Base-by-base conservation (phyloP, 371 early-diverging fungal genomes). In the Rhizopus arrhizus region DNA sequence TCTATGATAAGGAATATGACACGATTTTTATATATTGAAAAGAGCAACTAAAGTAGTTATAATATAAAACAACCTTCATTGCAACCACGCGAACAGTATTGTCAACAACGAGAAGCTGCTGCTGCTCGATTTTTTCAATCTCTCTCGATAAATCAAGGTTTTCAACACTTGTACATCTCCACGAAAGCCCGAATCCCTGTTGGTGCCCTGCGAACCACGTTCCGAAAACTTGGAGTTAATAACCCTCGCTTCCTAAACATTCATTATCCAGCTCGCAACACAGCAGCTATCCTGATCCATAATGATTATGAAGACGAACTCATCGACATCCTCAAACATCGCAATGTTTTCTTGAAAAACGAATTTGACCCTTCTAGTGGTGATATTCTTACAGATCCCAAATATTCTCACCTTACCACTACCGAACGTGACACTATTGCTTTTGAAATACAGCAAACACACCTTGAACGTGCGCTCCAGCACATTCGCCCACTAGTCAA, bases 361-460 rank as follows among this genome's bases (percentile, higher is more conserved):
- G 29, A 43, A 12, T 60, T 60, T 38, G 54, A 60, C 32, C 60
- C 60, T 42, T 9, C 43, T 1, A 16, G 35, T 45, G 42, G 52
- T 13, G 15, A 28, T n/a, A 3, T 49, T 16, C 13, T 58, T 2
- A 49, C 48, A 5, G 50, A 58, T 32, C 58, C 58, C 13, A 31
- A 38, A 13, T 58, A 58, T 15, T 28, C 28, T 16, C 3, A 3
- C 13, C 13, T 49, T n/a, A 13, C 50, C 1, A 0, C 3, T 3
- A n/a, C 4, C 4, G 13, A 28, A 0, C 58, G 58, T 40, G 12
- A 51, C 11, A 11, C 5, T 6, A 31, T 33, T 10, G 31, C 40
- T 5, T 12, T 12, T 1, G 3, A 49, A 5, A 48, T 58, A 6
- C 32, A 38, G 31, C 0, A 3, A 2, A 38, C 5, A 36, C 36